Evolutionary conservation across 495 filamentous ascomycete genomes (phyloP).

Genomic region (Podospora anserina): DNA sequence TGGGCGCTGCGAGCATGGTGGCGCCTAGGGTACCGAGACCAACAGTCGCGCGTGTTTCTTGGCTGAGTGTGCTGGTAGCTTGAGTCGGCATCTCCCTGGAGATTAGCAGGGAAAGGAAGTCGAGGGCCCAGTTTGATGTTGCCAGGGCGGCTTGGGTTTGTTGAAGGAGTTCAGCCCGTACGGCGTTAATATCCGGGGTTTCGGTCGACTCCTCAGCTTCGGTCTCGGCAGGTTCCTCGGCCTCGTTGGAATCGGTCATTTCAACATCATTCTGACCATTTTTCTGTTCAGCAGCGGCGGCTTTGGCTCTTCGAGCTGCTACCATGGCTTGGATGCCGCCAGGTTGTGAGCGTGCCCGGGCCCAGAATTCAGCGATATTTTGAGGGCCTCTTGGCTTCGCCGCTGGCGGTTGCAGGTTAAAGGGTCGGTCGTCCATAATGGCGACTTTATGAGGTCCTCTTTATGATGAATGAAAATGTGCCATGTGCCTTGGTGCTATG

Average conservation of each 20-base stretch:
- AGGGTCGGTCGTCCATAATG: conserved; percentile 46
- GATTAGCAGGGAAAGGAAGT: conserved; percentile 80
- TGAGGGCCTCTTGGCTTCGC: conserved; percentile 54
- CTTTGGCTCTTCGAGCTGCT: conserved; percentile 53
- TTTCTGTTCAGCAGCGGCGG: not conserved
- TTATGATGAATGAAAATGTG: no score
- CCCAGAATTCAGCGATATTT: conserved; percentile 65
- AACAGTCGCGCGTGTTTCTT: conserved; percentile 61
- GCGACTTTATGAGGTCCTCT: not conserved
- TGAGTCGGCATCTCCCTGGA: conserved; percentile 70
- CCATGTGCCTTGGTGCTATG: no score
- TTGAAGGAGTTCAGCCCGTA: conserved; percentile 53
- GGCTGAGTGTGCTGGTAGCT: conserved; percentile 66
- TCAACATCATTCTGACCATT: conserved; percentile 24
- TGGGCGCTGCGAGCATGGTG: conserved; percentile 60
- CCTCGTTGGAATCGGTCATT: conserved; percentile 16
- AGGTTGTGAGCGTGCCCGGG: conserved; percentile 68
- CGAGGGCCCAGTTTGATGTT: conserved; percentile 44
- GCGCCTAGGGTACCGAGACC: conserved; percentile 74
- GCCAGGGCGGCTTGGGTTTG: conserved; percentile 45
- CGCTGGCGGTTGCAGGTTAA: conserved; percentile 64
- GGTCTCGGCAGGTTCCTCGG: conserved; percentile 29
- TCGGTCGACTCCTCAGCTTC: conserved; percentile 37
- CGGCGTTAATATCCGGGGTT: conserved; percentile 40
- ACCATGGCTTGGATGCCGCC: conserved; percentile 62